These are phyloP conservation scores for Tetrahymena borealis DNA, from an alignment of 73 alveolate species.

Conservation along the genomic window DNA sequence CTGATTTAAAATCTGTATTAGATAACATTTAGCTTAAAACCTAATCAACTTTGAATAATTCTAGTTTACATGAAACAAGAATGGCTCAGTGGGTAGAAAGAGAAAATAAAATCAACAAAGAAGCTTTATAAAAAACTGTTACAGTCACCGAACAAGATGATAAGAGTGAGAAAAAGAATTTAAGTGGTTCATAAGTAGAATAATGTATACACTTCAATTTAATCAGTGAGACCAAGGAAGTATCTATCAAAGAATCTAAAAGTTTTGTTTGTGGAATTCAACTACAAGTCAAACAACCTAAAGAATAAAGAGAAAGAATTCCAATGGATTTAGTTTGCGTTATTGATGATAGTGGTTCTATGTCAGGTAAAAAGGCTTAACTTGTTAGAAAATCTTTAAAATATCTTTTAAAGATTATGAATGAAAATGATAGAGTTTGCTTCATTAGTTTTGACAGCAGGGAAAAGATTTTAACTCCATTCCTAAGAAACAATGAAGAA, in stretches of 20 bases:
- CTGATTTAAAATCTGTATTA: background rate
- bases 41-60: background rate
- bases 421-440: background rate
- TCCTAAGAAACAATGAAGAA: constrained; percentile 5
- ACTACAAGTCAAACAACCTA: background rate
- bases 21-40: background rate
- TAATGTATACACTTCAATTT: background rate
- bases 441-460: background rate
- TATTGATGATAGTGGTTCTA: background rate
- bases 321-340: constrained; percentile 4
- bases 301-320: background rate
- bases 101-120: background rate
- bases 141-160: background rate
- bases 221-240: background rate
- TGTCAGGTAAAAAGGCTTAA: background rate
- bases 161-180: background rate
- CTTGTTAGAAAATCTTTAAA: background rate
- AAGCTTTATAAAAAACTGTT: background rate
- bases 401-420: background rate
- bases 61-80: background rate
- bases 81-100: background rate
- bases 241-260: background rate
- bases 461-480: background rate
- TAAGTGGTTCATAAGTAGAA: background rate
- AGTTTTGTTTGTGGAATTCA: background rate